phyloP scores from a whole-genome alignment of 257 asterid species.

The Przewalskia tangutica region DNA sequence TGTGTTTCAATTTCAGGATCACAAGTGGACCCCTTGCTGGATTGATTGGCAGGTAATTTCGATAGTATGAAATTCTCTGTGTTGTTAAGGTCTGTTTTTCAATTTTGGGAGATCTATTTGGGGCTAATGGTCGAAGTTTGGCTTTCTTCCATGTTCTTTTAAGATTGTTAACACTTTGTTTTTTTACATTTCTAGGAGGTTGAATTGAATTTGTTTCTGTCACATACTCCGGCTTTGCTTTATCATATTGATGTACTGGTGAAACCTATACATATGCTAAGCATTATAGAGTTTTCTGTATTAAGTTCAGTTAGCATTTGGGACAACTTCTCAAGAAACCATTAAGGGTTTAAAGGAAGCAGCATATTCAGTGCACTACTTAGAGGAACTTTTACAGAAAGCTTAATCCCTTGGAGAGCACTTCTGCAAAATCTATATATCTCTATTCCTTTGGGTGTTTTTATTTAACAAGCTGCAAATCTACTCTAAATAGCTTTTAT shows the following conservation, averaged over 20 bases:
- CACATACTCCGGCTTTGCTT: neutral
- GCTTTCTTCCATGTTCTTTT: neutral
- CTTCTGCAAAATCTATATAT: neutral
- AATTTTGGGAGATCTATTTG: neutral
- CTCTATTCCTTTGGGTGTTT: neutral
- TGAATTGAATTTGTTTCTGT: neutral
- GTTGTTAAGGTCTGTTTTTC: neutral
- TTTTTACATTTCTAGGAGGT: neutral
- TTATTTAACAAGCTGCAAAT: neutral
- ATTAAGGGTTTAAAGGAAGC: neutral
- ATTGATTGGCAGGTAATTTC: slow-evolving; percentile 77
- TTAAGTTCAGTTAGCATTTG: neutral
- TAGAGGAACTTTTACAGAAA: neutral
- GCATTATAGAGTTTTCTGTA: neutral
- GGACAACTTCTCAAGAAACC: neutral
- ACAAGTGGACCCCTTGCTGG: slow-evolving; percentile 97
- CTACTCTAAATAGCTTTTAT: neutral
- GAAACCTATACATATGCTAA: neutral
- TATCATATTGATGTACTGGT: neutral
- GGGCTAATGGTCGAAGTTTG: neutral
- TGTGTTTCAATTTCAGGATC: slow-evolving; percentile 47
- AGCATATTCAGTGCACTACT: neutral
- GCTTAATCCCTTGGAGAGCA: neutral
- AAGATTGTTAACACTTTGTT: neutral
- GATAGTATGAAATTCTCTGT: neutral